phyloP scores from a whole-genome alignment of 176 grass and related monocot species.

The Microstegium vimineum region DNA sequence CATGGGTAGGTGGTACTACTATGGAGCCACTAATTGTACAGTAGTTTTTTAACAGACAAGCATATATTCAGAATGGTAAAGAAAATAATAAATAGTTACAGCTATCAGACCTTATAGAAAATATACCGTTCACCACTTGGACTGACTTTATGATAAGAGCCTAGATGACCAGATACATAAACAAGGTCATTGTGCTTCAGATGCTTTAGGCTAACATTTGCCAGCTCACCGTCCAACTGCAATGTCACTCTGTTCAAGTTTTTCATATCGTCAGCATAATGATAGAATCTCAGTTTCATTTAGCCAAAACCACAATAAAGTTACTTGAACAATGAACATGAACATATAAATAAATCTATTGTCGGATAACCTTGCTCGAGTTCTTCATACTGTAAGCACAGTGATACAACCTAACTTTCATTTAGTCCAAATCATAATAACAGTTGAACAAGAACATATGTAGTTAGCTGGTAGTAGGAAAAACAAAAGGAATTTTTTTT shows the following conservation, averaged over 20 bases:
- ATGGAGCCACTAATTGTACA: neutral
- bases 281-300: neutral
- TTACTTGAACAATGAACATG: neutral
- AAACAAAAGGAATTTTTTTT: neutral
- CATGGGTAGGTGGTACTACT: neutral
- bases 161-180: constrained; percentile 39
- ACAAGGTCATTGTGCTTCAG: constrained; percentile 51
- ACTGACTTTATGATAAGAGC: constrained; percentile 26
- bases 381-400: constrained; percentile 1
- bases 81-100: neutral
- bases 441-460: neutral
- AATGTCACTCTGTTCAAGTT: constrained; percentile 43
- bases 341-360: neutral
- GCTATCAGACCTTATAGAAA: constrained; percentile 42
- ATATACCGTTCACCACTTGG: constrained; percentile 14
- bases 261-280: neutral
- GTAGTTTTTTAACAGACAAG: neutral
- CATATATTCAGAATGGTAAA: constrained; percentile 5
- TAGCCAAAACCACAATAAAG: neutral
- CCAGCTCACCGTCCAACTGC: constrained; percentile 16
- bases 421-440: neutral
- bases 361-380: constrained; percentile 24
- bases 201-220: constrained; percentile 39
- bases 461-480: neutral
- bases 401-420: neutral